phyloP scores from a whole-genome alignment of 306 rosid genomes.

The Castanea sativa region DNA sequence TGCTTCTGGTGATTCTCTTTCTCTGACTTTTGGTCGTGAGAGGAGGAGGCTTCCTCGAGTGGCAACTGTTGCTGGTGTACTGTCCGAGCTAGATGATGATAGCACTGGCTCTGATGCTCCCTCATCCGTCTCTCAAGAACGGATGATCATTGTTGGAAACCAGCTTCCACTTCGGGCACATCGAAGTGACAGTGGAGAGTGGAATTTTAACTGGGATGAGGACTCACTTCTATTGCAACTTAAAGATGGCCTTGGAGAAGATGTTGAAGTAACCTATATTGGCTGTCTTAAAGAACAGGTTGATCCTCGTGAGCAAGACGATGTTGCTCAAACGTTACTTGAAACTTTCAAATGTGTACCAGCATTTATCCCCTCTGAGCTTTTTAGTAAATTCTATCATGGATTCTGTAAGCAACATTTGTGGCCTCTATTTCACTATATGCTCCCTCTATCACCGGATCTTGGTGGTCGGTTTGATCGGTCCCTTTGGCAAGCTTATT shows the following conservation, averaged over 20 bases:
- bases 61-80: conserved; percentile 77
- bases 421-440: conserved; percentile 90
- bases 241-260: conserved; percentile 90
- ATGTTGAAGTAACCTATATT: conserved; percentile 70
- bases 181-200: conserved; percentile 47
- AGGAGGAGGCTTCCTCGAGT: conserved; percentile 77
- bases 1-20: conserved; percentile 66
- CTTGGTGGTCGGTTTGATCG: conserved; percentile 84
- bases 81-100: conserved; percentile 82
- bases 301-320: conserved; percentile 67
- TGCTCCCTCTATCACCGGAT: conserved; percentile 86
- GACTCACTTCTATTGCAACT: conserved; percentile 88
- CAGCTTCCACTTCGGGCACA: conserved; percentile 70
- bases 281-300: conserved; percentile 85
- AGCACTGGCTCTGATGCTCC: conserved; percentile 84
- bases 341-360: conserved; percentile 81
- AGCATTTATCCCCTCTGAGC: conserved; percentile 73
- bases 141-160: conserved; percentile 85
- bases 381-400: conserved; percentile 78
- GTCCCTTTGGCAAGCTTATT: conserved; percentile 86
- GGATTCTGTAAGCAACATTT: conserved; percentile 89
- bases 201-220: conserved; percentile 81
- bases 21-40: conserved; percentile 64
- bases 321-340: conserved; percentile 75
- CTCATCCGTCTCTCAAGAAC: conserved; percentile 65